Percentiles rank a stretch among this genome's conserved stretches.
Evolutionary conservation across 2,329 filamentous ascomycete species (phyloP).

Genomic region (Sclerotinia sclerotiorum): DNA sequence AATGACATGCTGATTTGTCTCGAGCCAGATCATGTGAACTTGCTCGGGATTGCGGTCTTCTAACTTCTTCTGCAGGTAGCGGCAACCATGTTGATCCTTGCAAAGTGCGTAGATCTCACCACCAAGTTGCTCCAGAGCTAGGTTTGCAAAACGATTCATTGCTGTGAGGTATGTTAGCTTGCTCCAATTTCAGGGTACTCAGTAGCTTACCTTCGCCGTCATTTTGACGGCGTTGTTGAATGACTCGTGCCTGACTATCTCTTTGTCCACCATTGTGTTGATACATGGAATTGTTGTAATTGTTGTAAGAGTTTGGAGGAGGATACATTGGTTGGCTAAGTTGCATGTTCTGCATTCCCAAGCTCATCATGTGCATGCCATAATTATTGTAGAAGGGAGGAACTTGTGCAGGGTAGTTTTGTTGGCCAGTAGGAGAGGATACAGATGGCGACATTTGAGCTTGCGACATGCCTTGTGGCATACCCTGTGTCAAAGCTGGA

Average conservation of each 20-base stretch:
- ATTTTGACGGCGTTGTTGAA: slow-evolving; percentile 71
- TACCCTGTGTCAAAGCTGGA: slow-evolving; percentile 52
- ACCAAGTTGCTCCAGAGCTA: slow-evolving; percentile 74
- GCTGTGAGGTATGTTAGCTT: slow-evolving; percentile 43
- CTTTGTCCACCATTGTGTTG: slow-evolving; percentile 51
- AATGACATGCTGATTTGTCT: slow-evolving; percentile 90
- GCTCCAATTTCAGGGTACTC: not conserved
- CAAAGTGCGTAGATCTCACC: slow-evolving; percentile 87
- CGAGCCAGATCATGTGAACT: slow-evolving; percentile 88
- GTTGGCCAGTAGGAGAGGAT: slow-evolving; percentile 36
- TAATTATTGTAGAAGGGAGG: slow-evolving; percentile 43
- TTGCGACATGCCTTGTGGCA: slow-evolving; percentile 43
- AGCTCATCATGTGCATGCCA: slow-evolving; percentile 61
- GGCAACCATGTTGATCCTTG: slow-evolving; percentile 97
- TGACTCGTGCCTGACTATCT: slow-evolving; percentile 74
- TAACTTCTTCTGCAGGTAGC: slow-evolving; percentile 94
- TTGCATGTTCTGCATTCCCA: slow-evolving; percentile 67
- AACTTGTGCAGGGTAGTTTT: slow-evolving; percentile 32
- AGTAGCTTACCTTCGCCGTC: slow-evolving; percentile 64
- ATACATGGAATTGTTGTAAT: slow-evolving; percentile 32
- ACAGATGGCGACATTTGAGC: slow-evolving; percentile 34
- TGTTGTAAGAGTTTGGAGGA: slow-evolving; percentile 54
- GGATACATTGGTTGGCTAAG: slow-evolving; percentile 55
- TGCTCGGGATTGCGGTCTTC: slow-evolving; percentile 84
- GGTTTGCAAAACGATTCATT: slow-evolving; percentile 80